These are phyloP conservation scores for Postia placenta DNA, from an alignment of 768 basidiomycete species.

Conservation along the genomic window DNA sequence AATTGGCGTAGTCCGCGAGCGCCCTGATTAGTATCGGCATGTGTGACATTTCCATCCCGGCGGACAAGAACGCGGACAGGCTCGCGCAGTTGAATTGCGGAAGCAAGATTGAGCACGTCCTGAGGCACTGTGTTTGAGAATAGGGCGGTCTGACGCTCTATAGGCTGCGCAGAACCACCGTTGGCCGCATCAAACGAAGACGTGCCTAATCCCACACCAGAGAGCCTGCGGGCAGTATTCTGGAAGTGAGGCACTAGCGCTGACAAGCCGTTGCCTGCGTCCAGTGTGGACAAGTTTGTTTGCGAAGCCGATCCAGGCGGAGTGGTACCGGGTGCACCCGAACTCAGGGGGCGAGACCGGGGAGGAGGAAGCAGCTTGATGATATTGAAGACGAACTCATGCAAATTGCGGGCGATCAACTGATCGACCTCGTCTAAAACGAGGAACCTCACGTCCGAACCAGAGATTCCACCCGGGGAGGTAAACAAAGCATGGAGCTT, in stretches of 20 bases:
- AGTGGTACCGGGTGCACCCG: conserved; percentile 33
- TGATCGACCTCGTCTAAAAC: conserved; percentile 98
- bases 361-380: conserved; percentile 91
- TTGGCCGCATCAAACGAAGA: conserved; percentile 31
- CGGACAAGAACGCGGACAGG: conserved; percentile 97
- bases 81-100: conserved; percentile 88
- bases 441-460: conserved; percentile 85
- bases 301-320: conserved; percentile 27
- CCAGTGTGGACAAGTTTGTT: conserved; percentile 34
- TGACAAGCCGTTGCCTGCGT: conserved; percentile 17
- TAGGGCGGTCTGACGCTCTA: conserved; percentile 87
- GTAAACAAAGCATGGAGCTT: conserved; percentile 92
- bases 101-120: conserved; percentile 93
- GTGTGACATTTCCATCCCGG: conserved; percentile 76
- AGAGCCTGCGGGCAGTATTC: conserved; percentile 47
- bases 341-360: conserved; percentile 54
- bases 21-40: conserved; percentile 61
- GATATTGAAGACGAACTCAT: conserved; percentile 91
- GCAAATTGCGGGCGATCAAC: conserved; percentile 92
- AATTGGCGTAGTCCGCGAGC: conserved; percentile 89
- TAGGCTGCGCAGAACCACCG: conserved; percentile 27
- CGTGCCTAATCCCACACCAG: conserved; percentile 44
- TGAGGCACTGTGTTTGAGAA: conserved; percentile 98
- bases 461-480: conserved; percentile 65
- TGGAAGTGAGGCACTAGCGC: conserved; percentile 30